Evolutionary conservation across 257 asterid species (phyloP).

Genomic region (Solanum microdontum): DNA sequence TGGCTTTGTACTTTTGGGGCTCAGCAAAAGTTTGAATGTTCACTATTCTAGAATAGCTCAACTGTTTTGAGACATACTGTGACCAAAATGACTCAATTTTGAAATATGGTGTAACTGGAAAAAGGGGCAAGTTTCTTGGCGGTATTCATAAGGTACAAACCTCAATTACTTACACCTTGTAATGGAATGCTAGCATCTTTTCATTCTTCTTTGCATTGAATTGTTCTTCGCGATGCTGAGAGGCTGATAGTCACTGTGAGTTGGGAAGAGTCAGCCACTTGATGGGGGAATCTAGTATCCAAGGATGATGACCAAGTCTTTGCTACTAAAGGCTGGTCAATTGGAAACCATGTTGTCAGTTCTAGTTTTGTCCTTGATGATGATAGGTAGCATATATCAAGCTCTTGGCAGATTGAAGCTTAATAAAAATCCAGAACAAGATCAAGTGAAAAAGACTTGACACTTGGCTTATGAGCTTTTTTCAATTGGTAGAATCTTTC

Average conservation of each 20-base stretch:
- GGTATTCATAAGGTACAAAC: background rate
- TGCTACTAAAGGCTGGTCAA: background rate
- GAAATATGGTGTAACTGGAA: background rate
- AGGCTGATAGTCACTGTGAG: background rate
- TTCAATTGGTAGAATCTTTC: background rate
- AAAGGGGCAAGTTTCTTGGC: background rate
- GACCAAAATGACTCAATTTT: background rate
- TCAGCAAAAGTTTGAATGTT: background rate
- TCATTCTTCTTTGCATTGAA: background rate
- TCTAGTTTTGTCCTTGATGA: background rate
- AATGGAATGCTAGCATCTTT: background rate
- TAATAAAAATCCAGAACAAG: background rate
- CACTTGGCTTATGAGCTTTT: background rate
- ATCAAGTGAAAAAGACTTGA: background rate
- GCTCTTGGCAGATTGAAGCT: background rate
- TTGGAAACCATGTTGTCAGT: background rate
- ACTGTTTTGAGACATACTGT: background rate
- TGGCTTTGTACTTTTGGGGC: background rate
- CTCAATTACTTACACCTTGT: background rate
- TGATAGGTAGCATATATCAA: background rate
- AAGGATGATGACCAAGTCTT: background rate
- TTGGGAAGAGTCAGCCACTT: background rate
- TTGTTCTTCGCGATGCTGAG: background rate
- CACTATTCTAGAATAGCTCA: background rate
- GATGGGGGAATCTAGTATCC: background rate